A percentile compares a stretch with the other conserved stretches of the same genome.
Conservation (phyloP, 2,329 filamentous ascomycete genomes). For the Pseudonectria foliicola region DNA sequence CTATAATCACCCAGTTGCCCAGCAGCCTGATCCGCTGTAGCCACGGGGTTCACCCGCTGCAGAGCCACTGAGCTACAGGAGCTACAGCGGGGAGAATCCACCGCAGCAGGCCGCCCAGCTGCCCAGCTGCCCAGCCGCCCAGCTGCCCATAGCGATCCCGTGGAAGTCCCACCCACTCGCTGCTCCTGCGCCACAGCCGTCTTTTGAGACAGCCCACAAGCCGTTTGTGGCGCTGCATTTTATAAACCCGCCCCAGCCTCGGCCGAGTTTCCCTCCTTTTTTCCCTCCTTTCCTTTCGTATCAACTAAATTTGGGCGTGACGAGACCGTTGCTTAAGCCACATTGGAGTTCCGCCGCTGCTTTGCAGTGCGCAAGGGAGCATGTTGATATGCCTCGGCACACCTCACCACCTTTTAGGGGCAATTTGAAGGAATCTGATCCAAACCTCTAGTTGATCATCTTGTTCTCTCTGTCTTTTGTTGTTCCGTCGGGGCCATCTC, state of each 20-base stretch:
- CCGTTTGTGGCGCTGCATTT: neutral
- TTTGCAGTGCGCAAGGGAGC: constrained; percentile 34
- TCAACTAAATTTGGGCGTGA: constrained; percentile 77
- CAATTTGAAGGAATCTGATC: constrained; percentile 62
- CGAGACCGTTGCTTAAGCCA: constrained; percentile 56
- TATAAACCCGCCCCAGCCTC: neutral
- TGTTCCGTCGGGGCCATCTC: constrained; percentile 18
- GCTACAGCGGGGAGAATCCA: no score
- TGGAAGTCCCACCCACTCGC: neutral
- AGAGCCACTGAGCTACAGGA: no score
- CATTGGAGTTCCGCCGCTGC: constrained; percentile 46
- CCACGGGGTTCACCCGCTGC: no score
- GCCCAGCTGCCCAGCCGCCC: no score
- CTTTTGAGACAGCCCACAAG: constrained; percentile 1
- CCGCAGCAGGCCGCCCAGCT: no score
- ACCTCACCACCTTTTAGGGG: constrained; percentile 54
- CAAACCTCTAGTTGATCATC: constrained; percentile 38
- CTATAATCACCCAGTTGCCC: no score
- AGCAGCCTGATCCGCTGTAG: no score
- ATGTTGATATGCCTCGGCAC: constrained; percentile 61
- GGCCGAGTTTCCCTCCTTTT: constrained; percentile 9
- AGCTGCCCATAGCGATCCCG: no score
- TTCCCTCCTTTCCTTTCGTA: constrained; percentile 38
- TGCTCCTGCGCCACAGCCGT: constrained; percentile 6
- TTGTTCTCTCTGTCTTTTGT: constrained; percentile 18